Percentiles rank a stretch among this genome's conserved stretches.
These are phyloP conservation scores for Mortierella sp. DNA, from an alignment of 371 early-diverging fungal genomes.

Conservation along the genomic window DNA sequence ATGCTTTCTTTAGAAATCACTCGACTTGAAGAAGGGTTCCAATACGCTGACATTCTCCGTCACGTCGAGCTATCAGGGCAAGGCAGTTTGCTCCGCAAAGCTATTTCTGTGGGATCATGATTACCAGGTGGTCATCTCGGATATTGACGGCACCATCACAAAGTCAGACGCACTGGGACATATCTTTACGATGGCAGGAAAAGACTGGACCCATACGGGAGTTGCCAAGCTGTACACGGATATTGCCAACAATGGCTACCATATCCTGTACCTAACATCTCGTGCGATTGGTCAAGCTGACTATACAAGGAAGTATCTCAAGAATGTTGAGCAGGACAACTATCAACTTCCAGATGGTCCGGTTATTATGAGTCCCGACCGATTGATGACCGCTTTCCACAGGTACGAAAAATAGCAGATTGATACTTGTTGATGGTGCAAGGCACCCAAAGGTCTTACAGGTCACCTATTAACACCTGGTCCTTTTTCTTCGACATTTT, in stretches of 20 bases:
- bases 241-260: conserved; percentile 96
- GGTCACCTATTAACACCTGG: neutral
- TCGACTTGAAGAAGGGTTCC: conserved; percentile 89
- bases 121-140: conserved; percentile 96
- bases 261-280: conserved; percentile 97
- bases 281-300: conserved; percentile 97
- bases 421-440: neutral
- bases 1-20: conserved; percentile 64
- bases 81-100: conserved; percentile 84
- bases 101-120: conserved; percentile 93
- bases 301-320: conserved; percentile 94
- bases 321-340: conserved; percentile 90
- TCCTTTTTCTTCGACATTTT: neutral
- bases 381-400: conserved; percentile 94
- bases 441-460: neutral
- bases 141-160: conserved; percentile 99
- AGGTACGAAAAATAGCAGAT: conserved; percentile 47
- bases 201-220: conserved; percentile 99
- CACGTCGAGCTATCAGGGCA: conserved; percentile 80
- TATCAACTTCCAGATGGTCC: conserved; percentile 97
- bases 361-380: conserved; percentile 97
- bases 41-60: conserved; percentile 96
- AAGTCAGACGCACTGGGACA: conserved; percentile 99
- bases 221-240: conserved; percentile 97
- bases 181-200: conserved; percentile 97